Evolutionary conservation across 345 rosid genomes (phyloP).

Genomic region (Eucalyptus regnans): DNA sequence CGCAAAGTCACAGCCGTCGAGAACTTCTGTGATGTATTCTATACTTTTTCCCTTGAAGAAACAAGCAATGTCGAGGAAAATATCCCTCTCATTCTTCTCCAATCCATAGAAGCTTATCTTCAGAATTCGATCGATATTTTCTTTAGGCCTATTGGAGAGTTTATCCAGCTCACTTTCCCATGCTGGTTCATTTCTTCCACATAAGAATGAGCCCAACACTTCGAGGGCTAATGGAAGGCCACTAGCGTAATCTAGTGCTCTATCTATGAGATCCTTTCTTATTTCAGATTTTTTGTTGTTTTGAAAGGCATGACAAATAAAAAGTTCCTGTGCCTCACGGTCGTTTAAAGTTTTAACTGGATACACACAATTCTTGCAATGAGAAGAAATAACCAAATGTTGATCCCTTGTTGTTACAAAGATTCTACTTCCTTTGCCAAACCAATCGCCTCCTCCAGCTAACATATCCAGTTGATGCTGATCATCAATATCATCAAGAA

Average conservation of each 20-base stretch:
- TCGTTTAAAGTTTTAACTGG: accelerated
- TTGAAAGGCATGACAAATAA: accelerated
- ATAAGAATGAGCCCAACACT: not conserved
- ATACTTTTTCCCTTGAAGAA: too few species aligned
- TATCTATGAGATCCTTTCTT: too few species aligned
- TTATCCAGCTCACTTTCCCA: not conserved
- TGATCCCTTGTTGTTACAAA: too few species aligned
- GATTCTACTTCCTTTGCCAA: too few species aligned
- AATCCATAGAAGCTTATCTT: not conserved
- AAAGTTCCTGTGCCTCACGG: accelerated
- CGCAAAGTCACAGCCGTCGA: accelerated
- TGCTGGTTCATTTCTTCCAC: not conserved
- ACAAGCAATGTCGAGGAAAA: not conserved
- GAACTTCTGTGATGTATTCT: too few species aligned
- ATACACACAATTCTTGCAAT: accelerated
- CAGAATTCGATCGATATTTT: accelerated
- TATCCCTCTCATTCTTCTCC: accelerated
- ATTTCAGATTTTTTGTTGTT: accelerated
- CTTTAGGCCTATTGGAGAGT: accelerated
- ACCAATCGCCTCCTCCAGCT: too few species aligned
- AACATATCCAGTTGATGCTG: accelerated
- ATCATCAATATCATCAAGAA: too few species aligned
- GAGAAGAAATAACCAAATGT: too few species aligned
- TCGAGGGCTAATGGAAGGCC: too few species aligned
- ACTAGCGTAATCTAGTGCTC: too few species aligned